These are phyloP conservation scores for Pyronema domesticum DNA, from an alignment of 495 filamentous ascomycete genomes.

Conservation along the genomic window DNA sequence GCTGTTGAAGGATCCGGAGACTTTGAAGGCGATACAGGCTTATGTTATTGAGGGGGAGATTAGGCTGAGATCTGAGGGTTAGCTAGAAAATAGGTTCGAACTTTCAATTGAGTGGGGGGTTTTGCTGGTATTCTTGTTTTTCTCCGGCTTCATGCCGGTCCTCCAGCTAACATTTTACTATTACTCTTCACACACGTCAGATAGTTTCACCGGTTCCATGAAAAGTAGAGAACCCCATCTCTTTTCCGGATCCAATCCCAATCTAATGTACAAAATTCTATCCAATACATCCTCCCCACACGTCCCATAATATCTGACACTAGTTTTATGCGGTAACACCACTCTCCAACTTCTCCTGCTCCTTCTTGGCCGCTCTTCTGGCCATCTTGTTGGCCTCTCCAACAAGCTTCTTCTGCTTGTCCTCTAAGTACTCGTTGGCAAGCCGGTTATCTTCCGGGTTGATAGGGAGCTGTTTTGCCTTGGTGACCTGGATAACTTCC, in stretches of 20 bases:
- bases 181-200: too few species aligned
- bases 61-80: neutral
- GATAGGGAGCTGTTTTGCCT: conserved; percentile 41
- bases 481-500: conserved; percentile 49
- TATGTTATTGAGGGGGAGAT: conserved; percentile 9
- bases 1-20: conserved; percentile 12
- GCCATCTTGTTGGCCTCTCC: conserved; percentile 41
- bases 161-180: too few species aligned
- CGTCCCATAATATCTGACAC: too few species aligned
- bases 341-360: conserved; percentile 31
- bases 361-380: conserved; percentile 40
- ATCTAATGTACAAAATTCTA: too few species aligned
- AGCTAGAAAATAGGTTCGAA: too few species aligned
- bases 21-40: conserved; percentile 12
- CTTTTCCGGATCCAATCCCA: too few species aligned
- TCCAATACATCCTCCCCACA: too few species aligned
- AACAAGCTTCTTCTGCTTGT: conserved; percentile 31
- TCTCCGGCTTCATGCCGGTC: too few species aligned
- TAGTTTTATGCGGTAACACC: neutral
- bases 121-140: too few species aligned
- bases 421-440: conserved; percentile 40
- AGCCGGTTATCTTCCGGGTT: conserved; percentile 43
- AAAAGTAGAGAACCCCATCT: too few species aligned
- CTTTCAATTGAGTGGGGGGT: too few species aligned
- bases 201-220: too few species aligned